Evolutionary conservation across 192 early-diverging fungal genomes (phyloP).

Genomic region (Linnemannia schmuckeri): DNA sequence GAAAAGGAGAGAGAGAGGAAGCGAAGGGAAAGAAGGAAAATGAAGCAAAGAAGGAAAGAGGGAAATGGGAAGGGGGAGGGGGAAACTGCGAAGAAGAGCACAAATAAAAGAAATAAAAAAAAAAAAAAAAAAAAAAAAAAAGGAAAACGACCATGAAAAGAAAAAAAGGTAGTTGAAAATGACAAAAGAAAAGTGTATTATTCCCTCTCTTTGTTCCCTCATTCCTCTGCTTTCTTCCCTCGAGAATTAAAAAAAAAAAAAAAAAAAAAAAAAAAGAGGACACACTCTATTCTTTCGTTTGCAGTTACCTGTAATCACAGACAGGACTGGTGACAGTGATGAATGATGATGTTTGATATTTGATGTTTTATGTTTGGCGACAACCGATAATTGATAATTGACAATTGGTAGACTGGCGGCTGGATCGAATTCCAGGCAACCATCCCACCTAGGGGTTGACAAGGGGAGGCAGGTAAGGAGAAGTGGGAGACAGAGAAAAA

Average conservation of each 20-base stretch:
- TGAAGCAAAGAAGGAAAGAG: not conserved
- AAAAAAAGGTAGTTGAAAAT: too few relatives aligned
- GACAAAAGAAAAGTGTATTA: not conserved
- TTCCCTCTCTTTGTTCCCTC: not conserved
- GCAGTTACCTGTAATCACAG: not conserved
- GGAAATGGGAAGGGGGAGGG: not conserved
- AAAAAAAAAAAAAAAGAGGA: not conserved
- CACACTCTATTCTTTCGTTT: not conserved
- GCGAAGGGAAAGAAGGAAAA: not conserved
- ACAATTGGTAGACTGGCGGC: too few relatives aligned
- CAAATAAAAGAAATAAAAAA: not conserved
- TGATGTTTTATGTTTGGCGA: too few relatives aligned
- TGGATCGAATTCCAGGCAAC: too few relatives aligned
- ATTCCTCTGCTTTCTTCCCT: not conserved
- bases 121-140: not conserved
- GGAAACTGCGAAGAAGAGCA: not conserved
- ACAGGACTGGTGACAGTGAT: too few relatives aligned
- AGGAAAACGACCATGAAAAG: not conserved
- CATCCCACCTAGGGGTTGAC: too few relatives aligned
- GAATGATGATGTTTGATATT: too few relatives aligned
- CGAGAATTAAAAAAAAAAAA: not conserved
- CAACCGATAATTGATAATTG: too few relatives aligned
- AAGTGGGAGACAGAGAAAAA: too few relatives aligned
- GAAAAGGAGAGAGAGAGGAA: not conserved
- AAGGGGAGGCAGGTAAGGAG: too few relatives aligned